Evolutionary conservation across 2,329 filamentous ascomycete genomes (phyloP), one percentile per base, ranked within the genome.

Genomic region (Teratosphaeria epicoccoides): DNA sequence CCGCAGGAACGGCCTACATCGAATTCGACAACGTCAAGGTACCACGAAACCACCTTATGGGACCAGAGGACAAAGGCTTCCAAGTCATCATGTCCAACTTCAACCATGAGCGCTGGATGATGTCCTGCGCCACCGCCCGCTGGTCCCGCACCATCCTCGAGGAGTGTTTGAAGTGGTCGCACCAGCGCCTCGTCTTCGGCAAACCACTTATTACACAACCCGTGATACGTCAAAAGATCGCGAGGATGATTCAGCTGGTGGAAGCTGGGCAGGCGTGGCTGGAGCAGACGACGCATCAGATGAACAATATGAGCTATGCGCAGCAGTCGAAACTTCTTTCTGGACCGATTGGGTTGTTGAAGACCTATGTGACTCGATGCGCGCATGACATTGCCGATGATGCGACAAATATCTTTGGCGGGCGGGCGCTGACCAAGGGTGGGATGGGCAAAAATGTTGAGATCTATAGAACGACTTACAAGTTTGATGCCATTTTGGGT

Each of bases 11-110:
- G 0, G 80, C 86, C 2, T 91, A 80, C 67, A 79, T 94, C 62
- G 87, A 88, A 48, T 91, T 87, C 67, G 85, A 90, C 70, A 86
- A 93, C 59, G 87, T 90, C 68, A 89, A 88, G 73, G 88, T 94
- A 0, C 88, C 88, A 0, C 84, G 81, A 0, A 79, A 82, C 65
- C 83, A 93, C 68, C 73, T 94, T 14, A 73, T 95, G 5, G 88
- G 88, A 55, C 74, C 87, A 65, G 88, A 94, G 71, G 81, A 93
- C 74, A 87, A 91, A 72, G 88, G 88, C 6, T 90, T 94, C 64
- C 79, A 84, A 55, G 86, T 93, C 25, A 88, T 94, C 64, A 77
- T 93, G 65, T 82, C 79, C 71, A 94, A 94, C 72, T 94, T 94
- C 73, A 93, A 93, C 75, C 87, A 93, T 71, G 63, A 67, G 60